Percentiles rank a stretch among this genome's conserved stretches.
Evolutionary conservation across 805 yeast genomes (phyloP).

Genomic region (Candida glaebosa): DNA sequence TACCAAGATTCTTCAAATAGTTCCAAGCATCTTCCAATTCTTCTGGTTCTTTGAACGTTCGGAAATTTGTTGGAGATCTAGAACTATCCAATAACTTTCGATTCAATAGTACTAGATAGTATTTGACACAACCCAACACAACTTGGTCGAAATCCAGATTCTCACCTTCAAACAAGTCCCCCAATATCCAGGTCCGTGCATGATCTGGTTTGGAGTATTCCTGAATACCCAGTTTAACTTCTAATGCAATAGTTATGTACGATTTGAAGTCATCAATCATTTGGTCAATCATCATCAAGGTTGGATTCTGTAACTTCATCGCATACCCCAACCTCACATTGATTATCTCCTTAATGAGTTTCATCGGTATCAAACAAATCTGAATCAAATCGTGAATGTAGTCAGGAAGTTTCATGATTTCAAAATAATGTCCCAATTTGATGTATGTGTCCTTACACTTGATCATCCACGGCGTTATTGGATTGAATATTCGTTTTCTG

Average conservation of each 20-base stretch:
- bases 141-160: constrained; percentile 53
- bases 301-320: constrained; percentile 72
- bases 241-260: constrained; percentile 71
- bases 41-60: constrained; percentile 89
- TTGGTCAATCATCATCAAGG: constrained; percentile 95
- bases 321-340: constrained; percentile 74
- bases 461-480: constrained; percentile 75
- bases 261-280: constrained; percentile 80
- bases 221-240: constrained; percentile 62
- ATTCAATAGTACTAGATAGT: constrained; percentile 66
- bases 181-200: constrained; percentile 67
- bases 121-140: constrained; percentile 69
- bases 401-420: constrained; percentile 69
- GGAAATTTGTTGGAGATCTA: constrained; percentile 55
- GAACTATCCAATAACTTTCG: constrained; percentile 78
- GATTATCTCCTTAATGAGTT: constrained; percentile 74
- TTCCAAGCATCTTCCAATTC: constrained; percentile 81
- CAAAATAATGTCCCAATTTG: constrained; percentile 57
- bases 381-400: constrained; percentile 62
- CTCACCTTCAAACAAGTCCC: constrained; percentile 58
- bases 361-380: constrained; percentile 72
- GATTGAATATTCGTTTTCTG: constrained; percentile 60
- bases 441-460: constrained; percentile 75
- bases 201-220: constrained; percentile 53
- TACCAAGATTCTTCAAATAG: constrained; percentile 72